A percentile compares a stretch with the other conserved stretches of the same genome.
phyloP scores from a whole-genome alignment of 2,329 filamentous ascomycete species.

The Paraphoma sp. region DNA sequence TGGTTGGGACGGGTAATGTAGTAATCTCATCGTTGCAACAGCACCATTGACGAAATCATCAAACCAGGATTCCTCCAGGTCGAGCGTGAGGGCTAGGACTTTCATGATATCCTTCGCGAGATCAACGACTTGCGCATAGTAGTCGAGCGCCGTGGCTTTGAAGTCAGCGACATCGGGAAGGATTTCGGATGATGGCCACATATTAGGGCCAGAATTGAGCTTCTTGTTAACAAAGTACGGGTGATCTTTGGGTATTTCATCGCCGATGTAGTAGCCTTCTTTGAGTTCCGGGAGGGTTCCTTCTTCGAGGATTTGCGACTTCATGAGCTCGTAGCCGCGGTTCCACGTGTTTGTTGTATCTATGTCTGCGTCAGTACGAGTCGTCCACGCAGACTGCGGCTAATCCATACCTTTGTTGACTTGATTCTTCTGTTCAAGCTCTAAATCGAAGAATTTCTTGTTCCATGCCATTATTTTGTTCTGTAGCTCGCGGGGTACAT shows the following conservation, averaged over 20 bases:
- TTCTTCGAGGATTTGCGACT: constrained; percentile 52
- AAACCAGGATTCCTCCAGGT: constrained; percentile 48
- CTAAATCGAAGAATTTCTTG: constrained; percentile 51
- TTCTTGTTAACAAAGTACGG: constrained; percentile 48
- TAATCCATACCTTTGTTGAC: constrained; percentile 42
- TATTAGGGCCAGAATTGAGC: constrained; percentile 50
- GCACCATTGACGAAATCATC: constrained; percentile 44
- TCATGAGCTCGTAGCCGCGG: constrained; percentile 53
- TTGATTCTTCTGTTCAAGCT: constrained; percentile 51
- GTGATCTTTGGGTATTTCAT: constrained; percentile 49
- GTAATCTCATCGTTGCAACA: constrained; percentile 51
- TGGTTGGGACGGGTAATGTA: constrained; percentile 53
- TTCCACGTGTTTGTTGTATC: constrained; percentile 49
- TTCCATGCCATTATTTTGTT: constrained; percentile 47
- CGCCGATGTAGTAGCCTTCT: constrained; percentile 52
- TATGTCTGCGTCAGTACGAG: constrained; percentile 10
- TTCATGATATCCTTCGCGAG: constrained; percentile 52
- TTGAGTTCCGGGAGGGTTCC: constrained; percentile 54
- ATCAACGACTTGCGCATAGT: constrained; percentile 48
- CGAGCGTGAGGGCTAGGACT: constrained; percentile 50
- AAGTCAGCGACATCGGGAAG: constrained; percentile 40
- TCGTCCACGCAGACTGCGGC: rapidly evolving
- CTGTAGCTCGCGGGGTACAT: constrained; percentile 48
- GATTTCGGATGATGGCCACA: constrained; percentile 42
- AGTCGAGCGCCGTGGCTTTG: constrained; percentile 47